Base-by-base conservation (phyloP, 345 rosid species). In the Eucalyptus coolabah region DNA sequence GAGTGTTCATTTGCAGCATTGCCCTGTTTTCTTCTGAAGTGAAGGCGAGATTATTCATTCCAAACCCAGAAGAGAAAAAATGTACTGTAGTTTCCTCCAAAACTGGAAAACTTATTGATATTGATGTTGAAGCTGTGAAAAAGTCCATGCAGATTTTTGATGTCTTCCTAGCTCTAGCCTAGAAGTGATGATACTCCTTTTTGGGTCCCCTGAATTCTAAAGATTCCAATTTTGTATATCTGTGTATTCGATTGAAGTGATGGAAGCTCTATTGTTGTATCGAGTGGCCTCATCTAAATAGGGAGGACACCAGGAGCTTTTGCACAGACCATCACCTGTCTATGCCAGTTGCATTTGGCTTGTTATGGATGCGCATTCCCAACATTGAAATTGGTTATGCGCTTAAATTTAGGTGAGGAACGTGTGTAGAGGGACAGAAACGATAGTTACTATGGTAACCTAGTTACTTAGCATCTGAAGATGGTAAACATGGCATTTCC, bases 21-120 rank as follows among this genome's bases (percentile, higher is more conserved):
- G 99, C 96, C 26, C 86, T 98, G 93, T 97, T 98, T 92, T 50
- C 96, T 53, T 95, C 97, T 81, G 95, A 93, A 91, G 94, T 95
- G 92, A 98, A 95, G 93, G 98, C 91, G 12, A 93, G 93, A 87
- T 86, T 96, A 77, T 98, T 95, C 88, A 91, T 96, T 51, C 98
- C 98, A 8, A 90, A 94, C 88, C 95, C 95, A 89, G 95, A 93
- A 90, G 97, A 94, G 93, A 97, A 93, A 93, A 96, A 89, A 90
- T 96, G 97, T 90, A 92, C 86, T 26, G 91, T 93, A 50, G 88
- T 96, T 90, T 89, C 95, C 53, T 98, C 99, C 6, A 95, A 92
- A 94, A 95, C 98, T 2, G 98, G 98, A 40, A 95, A 90, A 89
- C 90, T 97, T 81, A 91, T 86, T 47, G 98, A 98, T 88, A 93